phyloP scores from a whole-genome alignment of 208 protist genomes.

The Porcisia deanei region DNA sequence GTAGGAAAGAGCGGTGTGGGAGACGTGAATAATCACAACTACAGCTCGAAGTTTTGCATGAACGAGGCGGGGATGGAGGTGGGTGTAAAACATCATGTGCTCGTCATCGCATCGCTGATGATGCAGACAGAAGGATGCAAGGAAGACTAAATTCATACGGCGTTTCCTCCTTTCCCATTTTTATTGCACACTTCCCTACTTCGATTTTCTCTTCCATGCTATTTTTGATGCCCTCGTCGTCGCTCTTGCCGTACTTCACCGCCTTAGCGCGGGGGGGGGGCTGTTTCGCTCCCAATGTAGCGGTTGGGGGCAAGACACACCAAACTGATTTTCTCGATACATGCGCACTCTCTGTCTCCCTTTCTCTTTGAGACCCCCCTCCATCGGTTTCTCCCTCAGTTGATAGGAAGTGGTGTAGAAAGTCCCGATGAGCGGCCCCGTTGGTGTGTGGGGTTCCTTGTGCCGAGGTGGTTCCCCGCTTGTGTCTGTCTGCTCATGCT shows the following conservation, averaged over 20 bases:
- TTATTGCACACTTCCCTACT: neutral
- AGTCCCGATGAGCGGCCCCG: neutral
- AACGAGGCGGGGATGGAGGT: constrained; percentile 67
- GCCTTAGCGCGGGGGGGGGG: neutral
- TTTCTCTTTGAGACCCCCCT: neutral
- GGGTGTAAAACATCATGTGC: constrained; percentile 69
- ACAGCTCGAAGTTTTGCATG: constrained; percentile 68
- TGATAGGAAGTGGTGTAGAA: neutral
- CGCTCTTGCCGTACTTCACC: neutral
- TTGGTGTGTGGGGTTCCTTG: neutral
- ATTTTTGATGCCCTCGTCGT: neutral
- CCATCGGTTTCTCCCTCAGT: neutral
- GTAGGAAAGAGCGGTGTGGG: constrained; percentile 34
- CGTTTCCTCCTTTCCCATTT: neutral
- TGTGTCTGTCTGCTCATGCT: neutral
- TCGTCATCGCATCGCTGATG: constrained; percentile 61
- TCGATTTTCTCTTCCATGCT: neutral
- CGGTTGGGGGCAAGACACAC: too few species aligned
- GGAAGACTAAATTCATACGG: constrained; percentile 7
- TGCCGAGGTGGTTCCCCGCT: neutral
- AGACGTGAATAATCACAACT: constrained; percentile 62
- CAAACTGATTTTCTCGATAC: too few species aligned
- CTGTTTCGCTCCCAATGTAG: neutral
- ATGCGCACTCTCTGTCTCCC: too few species aligned
- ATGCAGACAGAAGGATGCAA: constrained; percentile 39